Evolutionary conservation across 192 early-diverging fungal genomes (phyloP), one percentile per base, ranked within the genome.

Genomic region (Dissophora globulifera): DNA sequence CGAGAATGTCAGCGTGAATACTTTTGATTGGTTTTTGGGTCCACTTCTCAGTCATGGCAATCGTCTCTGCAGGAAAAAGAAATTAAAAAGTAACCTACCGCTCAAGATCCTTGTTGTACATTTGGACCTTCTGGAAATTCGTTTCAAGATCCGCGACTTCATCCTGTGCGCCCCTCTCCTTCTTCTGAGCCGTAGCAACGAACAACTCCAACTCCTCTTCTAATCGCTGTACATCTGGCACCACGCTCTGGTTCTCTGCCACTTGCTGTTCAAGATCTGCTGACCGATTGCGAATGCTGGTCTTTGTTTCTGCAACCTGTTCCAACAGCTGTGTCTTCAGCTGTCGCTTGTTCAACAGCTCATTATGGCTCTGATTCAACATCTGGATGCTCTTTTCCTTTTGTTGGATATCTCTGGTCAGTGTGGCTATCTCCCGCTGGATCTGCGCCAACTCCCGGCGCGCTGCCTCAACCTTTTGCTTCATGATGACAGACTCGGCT

Each of bases 331-430:
- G 70, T 2, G 48, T 10, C 55, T 80, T 57, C 16, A 58, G 64
- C 4, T 53, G 47, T 7, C 82, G 51, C 1, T 74, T 38, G n/a
- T 86, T 80, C 11, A 69, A 57, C 10, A 86, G 70, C 35, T 84
- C 62, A 38, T 81, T 59, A 25, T 81, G 43, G 19, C 54, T 69
- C n/a, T 83, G 63, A 6, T 80, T 58, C 49, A 62, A 74, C 4
- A 55, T 67, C 46, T 48, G 81, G 41, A 70, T 76, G 42, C 86
- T 86, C 42, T 81, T 79, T 63, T 91, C 89, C 55, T 84, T 84
- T n/a, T 55, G 52, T 20, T 82, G 56, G 35, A 62, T 68, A 43
- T 93, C 89, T 12, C 67, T 74, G 26, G 80, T 82, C 54, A 85
- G 55, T 19, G 83, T 68, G 11, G 86, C 79, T 6, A 92, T 81